Base-by-base conservation (phyloP, 768 basidiomycete species). In the Vararia minispora region DNA sequence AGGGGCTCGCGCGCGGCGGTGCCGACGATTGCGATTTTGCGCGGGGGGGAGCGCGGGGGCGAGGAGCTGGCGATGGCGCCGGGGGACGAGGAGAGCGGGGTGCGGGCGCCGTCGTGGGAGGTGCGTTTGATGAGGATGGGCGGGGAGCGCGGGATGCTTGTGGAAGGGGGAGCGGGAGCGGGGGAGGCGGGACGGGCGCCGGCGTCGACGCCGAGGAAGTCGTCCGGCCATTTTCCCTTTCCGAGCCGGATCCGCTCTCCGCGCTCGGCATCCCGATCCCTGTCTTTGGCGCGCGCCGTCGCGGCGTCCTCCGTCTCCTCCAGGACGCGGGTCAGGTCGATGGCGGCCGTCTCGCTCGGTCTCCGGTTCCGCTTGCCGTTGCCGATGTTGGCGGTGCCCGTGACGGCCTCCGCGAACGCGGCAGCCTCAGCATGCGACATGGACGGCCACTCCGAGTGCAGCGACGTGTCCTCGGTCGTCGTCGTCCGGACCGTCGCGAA, bases 181-280 rank as follows among this genome's bases (percentile, higher is more conserved):
- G n/a, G n/a, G n/a, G n/a, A n/a, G n/a, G n/a, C n/a, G n/a, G n/a
- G n/a, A n/a, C n/a, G n/a, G n/a, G n/a, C n/a, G n/a, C n/a, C n/a
- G n/a, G n/a, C n/a, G n/a, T n/a, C n/a, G n/a, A n/a, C 74, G 46
- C 75, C 74, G 39, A 86, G 54, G 53, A 85, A 82, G 56, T 85
- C 83, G 57, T 85, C 81, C 0, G 85, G 81, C 81, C 81, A 86
- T 56, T 80, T 84, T 41, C 79, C 83, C 55, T 85, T 82, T 24
- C 76, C 74, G 24, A 85, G 70, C 39, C 75, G 68, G 45, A 84
- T 64, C 17, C 63, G 49, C 61, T 45, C 54, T 50, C 42, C 45
- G 30, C 57, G 52, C 24, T 52, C 51, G 46, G 58, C 62, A 39
- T 60, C 62, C 32, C 46, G 52, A 50, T 43, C 63, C 55, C 10